These are phyloP conservation scores for Wallacemonas sp. DNA, from an alignment of 208 protist species.

Conservation along the genomic window DNA sequence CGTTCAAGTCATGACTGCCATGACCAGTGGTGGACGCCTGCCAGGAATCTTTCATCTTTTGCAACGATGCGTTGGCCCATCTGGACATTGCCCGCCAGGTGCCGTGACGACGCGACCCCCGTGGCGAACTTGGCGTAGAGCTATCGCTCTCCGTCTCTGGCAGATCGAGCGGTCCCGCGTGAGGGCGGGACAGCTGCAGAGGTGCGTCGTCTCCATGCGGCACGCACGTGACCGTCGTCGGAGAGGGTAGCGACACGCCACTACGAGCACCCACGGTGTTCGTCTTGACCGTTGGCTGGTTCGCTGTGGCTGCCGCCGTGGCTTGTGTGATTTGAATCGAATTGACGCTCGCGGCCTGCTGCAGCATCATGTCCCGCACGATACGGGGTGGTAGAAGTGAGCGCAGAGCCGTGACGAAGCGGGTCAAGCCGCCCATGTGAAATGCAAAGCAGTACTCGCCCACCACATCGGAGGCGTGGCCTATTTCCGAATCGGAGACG, in stretches of 20 bases:
- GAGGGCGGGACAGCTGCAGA: background rate
- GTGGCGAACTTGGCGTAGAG: background rate
- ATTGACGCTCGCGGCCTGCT: slow-evolving; percentile 6
- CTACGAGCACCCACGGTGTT: background rate
- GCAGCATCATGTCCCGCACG: slow-evolving; percentile 14
- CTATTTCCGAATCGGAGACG: no score
- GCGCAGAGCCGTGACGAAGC: slow-evolving; percentile 9
- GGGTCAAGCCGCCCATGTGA: slow-evolving; percentile 32
- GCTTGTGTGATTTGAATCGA: slow-evolving; percentile 9
- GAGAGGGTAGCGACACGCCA: no score
- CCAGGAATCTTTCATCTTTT: slow-evolving; percentile 15
- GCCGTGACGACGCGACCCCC: background rate
- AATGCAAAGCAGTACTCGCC: slow-evolving; percentile 31
- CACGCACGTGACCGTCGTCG: no score
- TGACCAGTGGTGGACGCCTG: background rate
- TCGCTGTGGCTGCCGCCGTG: background rate
- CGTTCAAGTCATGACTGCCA: background rate
- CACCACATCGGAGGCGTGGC: no score
- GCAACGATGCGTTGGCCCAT: slow-evolving; percentile 8
- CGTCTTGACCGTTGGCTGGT: background rate
- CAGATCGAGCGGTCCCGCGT: background rate
- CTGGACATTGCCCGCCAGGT: slow-evolving; percentile 5
- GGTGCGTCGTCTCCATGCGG: no score
- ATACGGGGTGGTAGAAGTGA: slow-evolving; percentile 1
- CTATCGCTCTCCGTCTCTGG: background rate